A percentile compares a stretch with the other conserved stretches of the same genome.
phyloP scores from a whole-genome alignment of 768 basidiomycete genomes.

The Paxillus rubicundulus region DNA sequence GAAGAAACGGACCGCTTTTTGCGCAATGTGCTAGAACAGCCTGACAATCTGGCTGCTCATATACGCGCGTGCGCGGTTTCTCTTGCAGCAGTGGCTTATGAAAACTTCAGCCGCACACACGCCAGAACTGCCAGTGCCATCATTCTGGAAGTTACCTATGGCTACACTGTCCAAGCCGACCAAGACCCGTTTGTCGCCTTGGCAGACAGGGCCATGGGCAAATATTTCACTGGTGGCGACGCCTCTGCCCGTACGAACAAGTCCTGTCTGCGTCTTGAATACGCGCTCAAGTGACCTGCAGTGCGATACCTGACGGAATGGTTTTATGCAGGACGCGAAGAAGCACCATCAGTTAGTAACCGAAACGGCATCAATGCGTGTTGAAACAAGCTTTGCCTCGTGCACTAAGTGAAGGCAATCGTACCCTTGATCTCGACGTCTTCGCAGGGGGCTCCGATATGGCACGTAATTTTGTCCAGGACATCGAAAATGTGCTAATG shows the following conservation, averaged over 20 bases:
- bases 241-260: conserved; percentile 14
- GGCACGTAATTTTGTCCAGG: conserved; percentile 32
- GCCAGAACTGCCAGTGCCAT: conserved; percentile 19
- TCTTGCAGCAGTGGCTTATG: background rate
- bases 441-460: conserved; percentile 45
- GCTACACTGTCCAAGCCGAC: conserved; percentile 35
- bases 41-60: conserved; percentile 15
- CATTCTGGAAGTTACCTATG: conserved; percentile 41
- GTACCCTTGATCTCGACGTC: background rate
- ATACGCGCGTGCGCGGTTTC: conserved; percentile 18
- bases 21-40: conserved; percentile 14
- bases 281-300: conserved; percentile 7
- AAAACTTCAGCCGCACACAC: too few relatives aligned
- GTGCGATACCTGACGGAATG: conserved; percentile 34
- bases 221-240: conserved; percentile 7
- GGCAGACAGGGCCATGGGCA: conserved; percentile 21
- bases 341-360: conserved; percentile 25
- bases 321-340: conserved; percentile 32
- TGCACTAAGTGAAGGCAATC: background rate
- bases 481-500: conserved; percentile 26
- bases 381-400: conserved; percentile 33
- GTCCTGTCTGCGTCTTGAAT: too few relatives aligned
- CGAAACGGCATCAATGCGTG: conserved; percentile 42
- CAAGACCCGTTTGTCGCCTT: conserved; percentile 37
- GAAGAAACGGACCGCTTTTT: conserved; percentile 22